Evolutionary conservation across 2,329 filamentous ascomycete genomes (phyloP), one percentile per base, ranked within the genome.

Genomic region (Tetracladium maxilliforme): DNA sequence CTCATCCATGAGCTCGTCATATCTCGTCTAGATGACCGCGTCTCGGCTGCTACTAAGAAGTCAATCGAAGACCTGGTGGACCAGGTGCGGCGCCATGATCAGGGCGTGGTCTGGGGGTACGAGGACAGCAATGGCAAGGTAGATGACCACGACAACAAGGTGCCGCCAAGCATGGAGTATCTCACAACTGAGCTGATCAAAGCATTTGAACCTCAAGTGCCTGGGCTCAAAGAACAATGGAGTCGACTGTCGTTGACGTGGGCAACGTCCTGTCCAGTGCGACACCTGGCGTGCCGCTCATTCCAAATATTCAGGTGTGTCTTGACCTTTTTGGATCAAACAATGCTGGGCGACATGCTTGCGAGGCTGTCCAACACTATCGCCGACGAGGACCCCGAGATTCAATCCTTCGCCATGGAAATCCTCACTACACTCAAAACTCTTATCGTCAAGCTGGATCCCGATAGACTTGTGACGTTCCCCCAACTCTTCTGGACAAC

Each of bases 401-500:
- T 94, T 27, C 83, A 94, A 42, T 87, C 84, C 0, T 98, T 98
- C 42, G 92, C 90, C 0, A 87, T 95, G 76, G 92, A 98, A 45
- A 95, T 98, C 29, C 52, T 98, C 26, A 94, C 86, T 1, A 98
- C 92, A 0, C 51, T 98, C 25, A 86, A 92, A 43, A 84, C 84
- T 0, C 77, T 98, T 22, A 92, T 98, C 29, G 68, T 73, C 36
- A 90, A 87, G 28, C 57, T 95, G 15, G 75, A 86, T 12, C 64
- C 78, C 1, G 68, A 78, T 19, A 78, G 86, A 44, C 61, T 98
- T 3, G 52, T 92, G 23, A 72, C 74, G n/a, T 94, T 93, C 36
- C 90, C 90, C 3, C 87, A 95, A 42, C 59, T 98, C 2, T 95
- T 98, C 51, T 98, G 92, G 92, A 92, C 87, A 1, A 93, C 82